These are phyloP conservation scores for Austroboletus novae-zelandiae DNA, from an alignment of 1,284 basidiomycete species.

Conservation along the genomic window DNA sequence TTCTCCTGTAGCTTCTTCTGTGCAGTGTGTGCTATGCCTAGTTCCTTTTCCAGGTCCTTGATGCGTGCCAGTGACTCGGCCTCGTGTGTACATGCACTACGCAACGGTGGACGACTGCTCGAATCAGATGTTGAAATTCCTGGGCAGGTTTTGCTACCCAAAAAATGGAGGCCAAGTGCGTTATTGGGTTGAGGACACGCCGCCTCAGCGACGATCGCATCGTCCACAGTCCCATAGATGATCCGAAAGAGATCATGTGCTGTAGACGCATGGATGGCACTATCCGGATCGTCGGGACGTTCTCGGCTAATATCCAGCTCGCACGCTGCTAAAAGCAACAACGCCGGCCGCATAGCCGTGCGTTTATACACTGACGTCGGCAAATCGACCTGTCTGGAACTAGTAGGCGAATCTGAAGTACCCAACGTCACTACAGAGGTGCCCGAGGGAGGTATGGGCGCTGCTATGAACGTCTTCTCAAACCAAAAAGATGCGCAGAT, in stretches of 20 bases:
- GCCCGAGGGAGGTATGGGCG: slow-evolving; percentile 5
- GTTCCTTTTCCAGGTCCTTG: slow-evolving; percentile 24
- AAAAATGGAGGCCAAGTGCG: slow-evolving; percentile 28
- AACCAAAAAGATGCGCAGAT: slow-evolving; percentile 10
- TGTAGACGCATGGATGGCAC: slow-evolving; percentile 15
- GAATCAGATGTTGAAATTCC: slow-evolving; percentile 1
- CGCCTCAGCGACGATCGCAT: slow-evolving; percentile 18
- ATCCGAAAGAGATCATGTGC: slow-evolving; percentile 30
- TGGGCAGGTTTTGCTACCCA: slow-evolving; percentile 4
- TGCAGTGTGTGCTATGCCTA: slow-evolving; percentile 9
- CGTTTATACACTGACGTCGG: slow-evolving; percentile 10
- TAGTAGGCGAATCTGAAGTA: slow-evolving; percentile 2
- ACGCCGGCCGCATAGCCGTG: slow-evolving; percentile 26
- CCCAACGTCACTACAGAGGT: slow-evolving; percentile 8
- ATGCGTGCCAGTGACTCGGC: slow-evolving; percentile 10
- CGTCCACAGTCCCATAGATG: slow-evolving; percentile 27
- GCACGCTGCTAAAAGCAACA: slow-evolving; percentile 30
- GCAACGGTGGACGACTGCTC: background rate
- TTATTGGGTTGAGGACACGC: slow-evolving; percentile 15
- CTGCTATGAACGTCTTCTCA: slow-evolving; percentile 17
- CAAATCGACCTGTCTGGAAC: slow-evolving; percentile 8
- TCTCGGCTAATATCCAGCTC: slow-evolving; percentile 34
- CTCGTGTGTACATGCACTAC: slow-evolving; percentile 1
- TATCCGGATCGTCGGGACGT: slow-evolving; percentile 16
- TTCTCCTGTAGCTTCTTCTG: slow-evolving; percentile 20